Evolutionary conservation across 768 basidiomycete species (phyloP).

Genomic region (Ramaria rubella): DNA sequence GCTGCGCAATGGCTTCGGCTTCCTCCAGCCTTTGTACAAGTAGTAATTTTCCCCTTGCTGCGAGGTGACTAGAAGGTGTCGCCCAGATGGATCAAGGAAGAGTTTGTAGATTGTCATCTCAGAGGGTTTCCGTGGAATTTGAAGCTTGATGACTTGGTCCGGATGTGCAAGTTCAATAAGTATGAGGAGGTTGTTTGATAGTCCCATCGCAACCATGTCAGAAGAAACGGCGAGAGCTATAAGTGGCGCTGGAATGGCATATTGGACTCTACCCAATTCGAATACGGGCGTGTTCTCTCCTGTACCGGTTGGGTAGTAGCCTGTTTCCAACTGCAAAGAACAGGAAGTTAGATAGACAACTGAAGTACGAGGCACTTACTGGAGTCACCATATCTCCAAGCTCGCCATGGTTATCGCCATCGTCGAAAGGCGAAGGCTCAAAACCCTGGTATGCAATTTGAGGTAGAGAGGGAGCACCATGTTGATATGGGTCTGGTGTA

Average conservation of each 20-base stretch:
- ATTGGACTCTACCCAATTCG: constrained; percentile 85
- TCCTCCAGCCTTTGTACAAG: constrained; percentile 72
- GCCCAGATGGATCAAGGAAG: constrained; percentile 89
- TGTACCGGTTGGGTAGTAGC: constrained; percentile 26
- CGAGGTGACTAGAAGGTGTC: constrained; percentile 84
- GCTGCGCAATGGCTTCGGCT: constrained; percentile 68
- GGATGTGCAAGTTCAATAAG: constrained; percentile 86
- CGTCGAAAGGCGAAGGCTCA: constrained; percentile 59
- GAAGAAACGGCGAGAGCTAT: constrained; percentile 78
- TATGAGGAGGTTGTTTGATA: constrained; percentile 68
- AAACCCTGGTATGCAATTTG: constrained; percentile 82
- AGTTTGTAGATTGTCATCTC: constrained; percentile 76
- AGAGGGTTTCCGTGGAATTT: constrained; percentile 57
- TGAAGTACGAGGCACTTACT: constrained; percentile 12
- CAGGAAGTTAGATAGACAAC: background rate
- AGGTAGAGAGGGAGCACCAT: constrained; percentile 38
- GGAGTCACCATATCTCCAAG: constrained; percentile 26
- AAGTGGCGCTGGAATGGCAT: constrained; percentile 78
- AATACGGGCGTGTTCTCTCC: constrained; percentile 53
- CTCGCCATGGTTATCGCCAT: constrained; percentile 42
- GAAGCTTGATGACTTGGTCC: constrained; percentile 79
- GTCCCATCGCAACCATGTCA: constrained; percentile 80
- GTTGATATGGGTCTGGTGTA: constrained; percentile 34
- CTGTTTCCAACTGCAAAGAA: constrained; percentile 27
- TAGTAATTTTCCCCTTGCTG: constrained; percentile 92